phyloP scores from a whole-genome alignment of 169 alveolate genomes.

The Babesia ovis region DNA sequence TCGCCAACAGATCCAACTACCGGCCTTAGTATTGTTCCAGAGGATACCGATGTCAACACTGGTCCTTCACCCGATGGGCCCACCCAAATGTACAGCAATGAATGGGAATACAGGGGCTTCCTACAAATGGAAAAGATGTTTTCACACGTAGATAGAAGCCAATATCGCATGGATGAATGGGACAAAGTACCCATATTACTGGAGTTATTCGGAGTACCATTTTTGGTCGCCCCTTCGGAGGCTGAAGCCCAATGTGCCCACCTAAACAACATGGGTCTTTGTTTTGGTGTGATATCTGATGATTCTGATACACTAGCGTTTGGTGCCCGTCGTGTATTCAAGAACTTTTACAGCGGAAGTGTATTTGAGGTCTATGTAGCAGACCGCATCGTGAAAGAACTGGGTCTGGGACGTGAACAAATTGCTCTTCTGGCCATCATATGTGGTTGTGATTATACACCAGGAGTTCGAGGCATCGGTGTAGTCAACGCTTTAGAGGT shows the following conservation, averaged over 20 bases:
- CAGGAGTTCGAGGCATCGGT: slow-evolving; percentile 94
- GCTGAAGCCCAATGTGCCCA: slow-evolving; percentile 95
- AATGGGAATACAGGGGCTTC: slow-evolving; percentile 11
- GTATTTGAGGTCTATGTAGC: slow-evolving; percentile 86
- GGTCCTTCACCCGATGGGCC: background rate
- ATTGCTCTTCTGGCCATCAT: slow-evolving; percentile 87
- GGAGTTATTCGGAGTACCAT: slow-evolving; percentile 90
- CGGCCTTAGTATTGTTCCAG: too few relatives aligned
- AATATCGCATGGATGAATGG: slow-evolving; percentile 60
- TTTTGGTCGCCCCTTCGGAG: slow-evolving; percentile 93
- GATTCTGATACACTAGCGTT: slow-evolving; percentile 93
- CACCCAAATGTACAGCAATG: slow-evolving; percentile 28
- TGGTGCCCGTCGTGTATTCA: slow-evolving; percentile 87
- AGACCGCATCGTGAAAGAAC: slow-evolving; percentile 68
- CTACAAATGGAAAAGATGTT: slow-evolving; percentile 12
- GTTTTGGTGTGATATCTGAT: slow-evolving; percentile 91
- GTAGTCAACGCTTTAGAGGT: slow-evolving; percentile 94
- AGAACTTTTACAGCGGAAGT: slow-evolving; percentile 85
- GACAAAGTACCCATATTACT: slow-evolving; percentile 80
- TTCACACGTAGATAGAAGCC: slow-evolving; percentile 26
- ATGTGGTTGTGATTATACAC: slow-evolving; percentile 93
- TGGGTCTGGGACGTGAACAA: slow-evolving; percentile 85
- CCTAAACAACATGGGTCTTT: slow-evolving; percentile 75
- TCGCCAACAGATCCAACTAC: too few relatives aligned
- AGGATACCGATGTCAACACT: background rate